Conservation (phyloP, 2,329 filamentous ascomycete genomes). For the Allantophomopsis cytisporea region DNA sequence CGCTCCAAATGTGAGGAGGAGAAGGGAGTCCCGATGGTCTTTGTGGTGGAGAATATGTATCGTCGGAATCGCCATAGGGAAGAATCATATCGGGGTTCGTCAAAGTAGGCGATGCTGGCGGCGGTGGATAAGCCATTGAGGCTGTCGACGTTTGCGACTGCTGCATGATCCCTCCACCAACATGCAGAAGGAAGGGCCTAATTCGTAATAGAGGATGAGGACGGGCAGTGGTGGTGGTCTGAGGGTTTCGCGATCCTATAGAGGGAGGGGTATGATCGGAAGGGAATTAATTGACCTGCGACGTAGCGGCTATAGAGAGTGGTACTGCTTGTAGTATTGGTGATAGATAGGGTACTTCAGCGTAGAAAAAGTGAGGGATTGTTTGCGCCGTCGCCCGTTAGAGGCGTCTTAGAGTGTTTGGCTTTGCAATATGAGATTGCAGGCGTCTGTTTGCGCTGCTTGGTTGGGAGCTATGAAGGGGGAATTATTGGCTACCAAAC, state of each 20-base stretch:
- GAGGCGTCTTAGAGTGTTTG: no score
- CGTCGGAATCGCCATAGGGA: constrained; percentile 53
- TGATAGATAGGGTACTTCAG: no score
- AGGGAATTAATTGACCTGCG: background rate
- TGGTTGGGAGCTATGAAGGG: no score
- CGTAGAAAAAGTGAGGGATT: no score
- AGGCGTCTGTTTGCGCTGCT: no score
- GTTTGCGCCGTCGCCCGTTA: no score
- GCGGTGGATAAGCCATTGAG: constrained; percentile 28
- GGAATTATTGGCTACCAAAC: no score
- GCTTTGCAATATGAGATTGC: no score
- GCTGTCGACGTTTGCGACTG: constrained; percentile 8
- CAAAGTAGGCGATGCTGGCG: constrained; percentile 70
- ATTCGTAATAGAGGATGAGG: background rate
- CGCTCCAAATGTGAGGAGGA: constrained; percentile 19
- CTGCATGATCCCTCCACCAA: background rate
- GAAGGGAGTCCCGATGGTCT: constrained; percentile 23
- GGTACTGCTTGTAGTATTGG: no score
- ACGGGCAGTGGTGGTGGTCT: no score
- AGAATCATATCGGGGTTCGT: constrained; percentile 94
- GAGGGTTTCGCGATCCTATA: no score
- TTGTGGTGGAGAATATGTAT: constrained; percentile 30
- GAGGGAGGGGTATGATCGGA: background rate
- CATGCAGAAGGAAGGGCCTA: constrained; percentile 1
- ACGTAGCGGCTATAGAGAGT: no score